Percentiles rank a stretch among this genome's conserved stretches.
Conservation (phyloP, 306 rosid species). For the Begonia loranthoides region DNA sequence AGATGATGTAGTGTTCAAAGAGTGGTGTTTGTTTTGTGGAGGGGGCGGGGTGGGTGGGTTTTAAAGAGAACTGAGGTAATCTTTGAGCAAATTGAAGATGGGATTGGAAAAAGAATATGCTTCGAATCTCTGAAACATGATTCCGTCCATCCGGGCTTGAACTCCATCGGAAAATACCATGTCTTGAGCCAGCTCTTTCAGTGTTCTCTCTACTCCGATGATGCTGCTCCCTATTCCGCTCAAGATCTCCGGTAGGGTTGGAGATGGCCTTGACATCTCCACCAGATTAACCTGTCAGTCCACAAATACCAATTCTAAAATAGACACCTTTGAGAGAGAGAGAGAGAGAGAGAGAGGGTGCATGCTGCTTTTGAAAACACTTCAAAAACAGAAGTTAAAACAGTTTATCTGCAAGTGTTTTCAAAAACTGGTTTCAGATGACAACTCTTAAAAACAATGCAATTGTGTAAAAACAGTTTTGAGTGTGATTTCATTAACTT, state of each 20-base stretch:
- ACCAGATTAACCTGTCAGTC: constrained; percentile 56
- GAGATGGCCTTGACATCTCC: constrained; percentile 70
- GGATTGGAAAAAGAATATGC: constrained; percentile 53
- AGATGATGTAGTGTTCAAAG: too few species aligned
- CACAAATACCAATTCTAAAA: neutral
- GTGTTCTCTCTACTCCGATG: constrained; percentile 48
- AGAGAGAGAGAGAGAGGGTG: too few species aligned
- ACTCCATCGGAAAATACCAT: constrained; percentile 52
- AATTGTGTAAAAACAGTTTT: too few species aligned
- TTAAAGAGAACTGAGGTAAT: constrained; percentile 51
- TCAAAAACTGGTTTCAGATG: too few species aligned
- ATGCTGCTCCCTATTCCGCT: constrained; percentile 54
- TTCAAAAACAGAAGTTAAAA: too few species aligned
- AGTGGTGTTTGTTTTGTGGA: too few species aligned
- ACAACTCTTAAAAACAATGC: too few species aligned
- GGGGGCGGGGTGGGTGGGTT: neutral
- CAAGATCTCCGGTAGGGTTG: constrained; percentile 56
- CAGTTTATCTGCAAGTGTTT: too few species aligned
- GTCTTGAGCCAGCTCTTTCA: constrained; percentile 43
- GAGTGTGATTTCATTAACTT: too few species aligned
- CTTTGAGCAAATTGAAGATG: constrained; percentile 43
- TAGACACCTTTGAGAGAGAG: neutral
- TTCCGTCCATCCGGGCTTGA: constrained; percentile 90
- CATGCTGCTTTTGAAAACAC: neutral
- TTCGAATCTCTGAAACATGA: constrained; percentile 67